Conservation (phyloP, 1,284 basidiomycete species). For the Psilocybe mexicana region DNA sequence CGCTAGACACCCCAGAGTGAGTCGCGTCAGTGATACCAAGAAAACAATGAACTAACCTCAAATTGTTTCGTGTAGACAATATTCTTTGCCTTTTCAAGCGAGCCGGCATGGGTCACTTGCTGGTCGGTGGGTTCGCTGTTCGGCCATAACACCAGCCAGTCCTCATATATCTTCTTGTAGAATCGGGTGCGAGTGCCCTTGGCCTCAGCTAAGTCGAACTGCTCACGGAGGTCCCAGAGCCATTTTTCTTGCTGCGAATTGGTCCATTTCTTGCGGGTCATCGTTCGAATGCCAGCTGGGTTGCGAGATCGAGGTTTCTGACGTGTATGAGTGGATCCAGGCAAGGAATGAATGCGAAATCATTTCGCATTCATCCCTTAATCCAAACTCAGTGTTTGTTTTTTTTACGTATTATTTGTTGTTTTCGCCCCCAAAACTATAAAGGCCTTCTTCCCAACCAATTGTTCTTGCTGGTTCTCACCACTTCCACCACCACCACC, state of each 20-base stretch:
- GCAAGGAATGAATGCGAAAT: neutral
- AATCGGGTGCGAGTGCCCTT: neutral
- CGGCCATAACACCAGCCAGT: neutral
- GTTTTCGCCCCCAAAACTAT: too few species aligned
- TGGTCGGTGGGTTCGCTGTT: neutral
- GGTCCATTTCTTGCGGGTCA: conserved; percentile 2
- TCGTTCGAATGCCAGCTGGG: neutral
- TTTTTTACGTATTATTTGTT: too few species aligned
- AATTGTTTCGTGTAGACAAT: neutral
- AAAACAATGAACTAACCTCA: neutral
- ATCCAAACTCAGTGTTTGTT: too few species aligned
- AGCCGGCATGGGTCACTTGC: neutral
- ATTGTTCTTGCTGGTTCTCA: too few species aligned
- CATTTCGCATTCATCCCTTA: neutral
- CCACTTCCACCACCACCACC: neutral
- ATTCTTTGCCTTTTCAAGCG: neutral
- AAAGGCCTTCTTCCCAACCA: too few species aligned
- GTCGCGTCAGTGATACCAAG: neutral
- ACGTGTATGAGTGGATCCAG: neutral
- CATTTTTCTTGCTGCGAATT: neutral
- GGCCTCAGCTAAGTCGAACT: neutral
- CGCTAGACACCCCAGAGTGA: neutral
- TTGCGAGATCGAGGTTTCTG: neutral
- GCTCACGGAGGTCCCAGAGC: neutral
- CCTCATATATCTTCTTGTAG: neutral